phyloP scores from a whole-genome alignment of 2,329 filamentous ascomycete genomes.

The Penicillium sp. region DNA sequence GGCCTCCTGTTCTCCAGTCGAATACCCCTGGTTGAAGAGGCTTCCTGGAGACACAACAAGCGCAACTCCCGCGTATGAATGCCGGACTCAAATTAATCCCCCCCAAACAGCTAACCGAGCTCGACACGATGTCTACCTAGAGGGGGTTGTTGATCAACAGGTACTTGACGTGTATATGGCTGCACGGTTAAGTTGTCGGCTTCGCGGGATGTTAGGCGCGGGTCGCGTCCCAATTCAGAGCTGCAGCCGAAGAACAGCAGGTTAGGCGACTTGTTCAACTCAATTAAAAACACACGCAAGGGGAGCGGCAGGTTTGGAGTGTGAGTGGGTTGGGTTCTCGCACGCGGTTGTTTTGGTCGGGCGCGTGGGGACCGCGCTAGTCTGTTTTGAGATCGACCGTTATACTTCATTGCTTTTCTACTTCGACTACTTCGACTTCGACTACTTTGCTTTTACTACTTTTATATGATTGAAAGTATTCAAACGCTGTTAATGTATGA shows the following conservation, averaged over 20 bases:
- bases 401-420: constrained; percentile 9
- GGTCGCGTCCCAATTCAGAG: constrained; percentile 3
- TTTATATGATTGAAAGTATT: neutral
- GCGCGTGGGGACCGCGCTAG: constrained; percentile 39
- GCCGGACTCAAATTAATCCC: neutral
- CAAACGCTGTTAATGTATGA: neutral
- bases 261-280: constrained; percentile 1
- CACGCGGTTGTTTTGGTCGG: constrained; percentile 44
- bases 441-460: neutral
- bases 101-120: neutral
- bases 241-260: neutral
- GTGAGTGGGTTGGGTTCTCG: constrained; percentile 25
- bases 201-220: constrained; percentile 10
- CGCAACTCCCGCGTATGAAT: neutral
- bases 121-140: neutral
- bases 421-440: neutral
- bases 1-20: neutral
- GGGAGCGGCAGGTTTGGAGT: constrained; percentile 14
- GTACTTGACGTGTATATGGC: neutral
- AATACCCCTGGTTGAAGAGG: constrained; percentile 1
- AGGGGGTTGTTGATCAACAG: neutral
- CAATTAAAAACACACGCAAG: constrained; percentile 17
- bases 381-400: constrained; percentile 27
- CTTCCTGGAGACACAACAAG: neutral
- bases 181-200: constrained; percentile 1